Conservation (phyloP, 2,329 filamentous ascomycete genomes). For the Colletotrichum neosansevieriae region DNA sequence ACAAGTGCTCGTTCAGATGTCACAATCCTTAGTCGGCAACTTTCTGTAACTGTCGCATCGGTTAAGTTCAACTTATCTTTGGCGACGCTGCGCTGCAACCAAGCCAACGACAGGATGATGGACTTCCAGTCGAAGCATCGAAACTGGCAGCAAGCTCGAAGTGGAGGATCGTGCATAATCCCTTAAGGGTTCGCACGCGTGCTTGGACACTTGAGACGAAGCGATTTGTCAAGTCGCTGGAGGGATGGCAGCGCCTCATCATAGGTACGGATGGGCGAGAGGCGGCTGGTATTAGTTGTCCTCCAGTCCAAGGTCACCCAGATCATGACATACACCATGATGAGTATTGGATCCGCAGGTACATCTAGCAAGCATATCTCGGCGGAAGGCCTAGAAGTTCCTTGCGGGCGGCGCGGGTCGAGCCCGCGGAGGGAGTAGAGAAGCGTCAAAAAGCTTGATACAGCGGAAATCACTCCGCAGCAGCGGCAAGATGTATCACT, state of each 20-base stretch:
- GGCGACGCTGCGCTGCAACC: constrained; percentile 3
- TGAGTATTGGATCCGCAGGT: neutral
- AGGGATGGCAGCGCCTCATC: constrained; percentile 14
- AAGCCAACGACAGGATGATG: neutral
- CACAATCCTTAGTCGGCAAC: neutral
- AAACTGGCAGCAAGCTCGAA: neutral
- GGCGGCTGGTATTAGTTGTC: neutral
- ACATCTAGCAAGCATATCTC: neutral
- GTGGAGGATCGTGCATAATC: neutral
- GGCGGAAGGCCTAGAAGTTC: neutral
- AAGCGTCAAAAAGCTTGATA: neutral
- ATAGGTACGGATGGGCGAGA: neutral
- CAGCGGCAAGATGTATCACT: neutral
- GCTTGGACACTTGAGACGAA: constrained; percentile 13
- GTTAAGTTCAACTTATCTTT: neutral
- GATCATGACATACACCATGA: neutral
- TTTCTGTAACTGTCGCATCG: neutral
- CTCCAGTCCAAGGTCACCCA: neutral
- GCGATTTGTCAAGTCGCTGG: constrained; percentile 10
- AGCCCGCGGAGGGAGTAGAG: neutral
- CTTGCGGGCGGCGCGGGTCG: neutral
- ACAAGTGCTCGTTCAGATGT: constrained; percentile 2
- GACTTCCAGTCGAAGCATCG: neutral
- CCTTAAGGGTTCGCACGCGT: constrained; percentile 14
- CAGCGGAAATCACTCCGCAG: constrained; percentile 1